These are phyloP conservation scores for Lipomyces yamanashiensis DNA, from an alignment of 805 yeast species.

Conservation along the genomic window DNA sequence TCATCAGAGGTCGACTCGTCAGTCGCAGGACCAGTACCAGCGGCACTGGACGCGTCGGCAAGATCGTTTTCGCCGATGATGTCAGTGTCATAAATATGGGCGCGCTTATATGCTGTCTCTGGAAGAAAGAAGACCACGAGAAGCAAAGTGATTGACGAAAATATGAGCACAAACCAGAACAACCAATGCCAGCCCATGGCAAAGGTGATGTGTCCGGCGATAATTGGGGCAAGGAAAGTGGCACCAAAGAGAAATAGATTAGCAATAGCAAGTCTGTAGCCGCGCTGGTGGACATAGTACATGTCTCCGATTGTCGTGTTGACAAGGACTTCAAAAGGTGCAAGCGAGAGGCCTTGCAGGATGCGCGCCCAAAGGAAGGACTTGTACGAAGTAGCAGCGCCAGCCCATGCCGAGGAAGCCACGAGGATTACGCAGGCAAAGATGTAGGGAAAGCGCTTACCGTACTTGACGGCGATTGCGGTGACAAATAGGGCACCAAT, in stretches of 20 bases:
- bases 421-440: conserved; percentile 27
- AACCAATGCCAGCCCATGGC: conserved; percentile 36
- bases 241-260: conserved; percentile 60
- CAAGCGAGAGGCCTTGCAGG: conserved; percentile 61
- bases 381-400: conserved; percentile 33
- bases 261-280: conserved; percentile 71
- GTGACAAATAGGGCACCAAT: conserved; percentile 27
- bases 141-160: conserved; percentile 23
- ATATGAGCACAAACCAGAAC: conserved; percentile 31
- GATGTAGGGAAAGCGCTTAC: conserved; percentile 33
- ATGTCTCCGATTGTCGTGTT: conserved; percentile 68
- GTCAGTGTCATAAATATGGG: conserved; percentile 25
- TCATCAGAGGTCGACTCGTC: conserved; percentile 2
- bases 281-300: conserved; percentile 77
- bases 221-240: conserved; percentile 33
- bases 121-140: conserved; percentile 34
- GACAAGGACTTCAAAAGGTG: conserved; percentile 78
- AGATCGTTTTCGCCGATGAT: conserved; percentile 17
- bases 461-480: conserved; percentile 33
- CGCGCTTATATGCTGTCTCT: conserved; percentile 30
- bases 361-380: conserved; percentile 41
- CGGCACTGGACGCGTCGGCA: neutral
- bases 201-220: conserved; percentile 28
- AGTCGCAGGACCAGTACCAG: neutral
- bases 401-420: conserved; percentile 34